These are phyloP conservation scores for Chalciporus chontae DNA, from an alignment of 768 basidiomycete genomes.

Conservation along the genomic window DNA sequence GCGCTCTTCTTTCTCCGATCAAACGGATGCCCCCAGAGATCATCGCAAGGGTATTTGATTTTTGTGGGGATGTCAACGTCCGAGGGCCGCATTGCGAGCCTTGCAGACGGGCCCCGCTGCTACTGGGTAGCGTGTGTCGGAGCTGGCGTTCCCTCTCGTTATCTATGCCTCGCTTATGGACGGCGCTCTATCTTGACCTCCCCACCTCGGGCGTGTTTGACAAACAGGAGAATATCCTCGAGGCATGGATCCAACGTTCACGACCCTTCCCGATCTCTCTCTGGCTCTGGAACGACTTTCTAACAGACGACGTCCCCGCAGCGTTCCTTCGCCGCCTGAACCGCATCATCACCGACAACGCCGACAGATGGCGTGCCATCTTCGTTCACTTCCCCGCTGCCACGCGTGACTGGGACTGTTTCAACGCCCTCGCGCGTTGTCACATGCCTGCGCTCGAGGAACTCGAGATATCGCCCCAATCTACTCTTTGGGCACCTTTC, in stretches of 20 bases:
- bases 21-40: constrained; percentile 33
- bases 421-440: constrained; percentile 22
- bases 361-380: constrained; percentile 30
- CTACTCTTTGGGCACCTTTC: constrained; percentile 31
- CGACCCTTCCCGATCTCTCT: constrained; percentile 24
- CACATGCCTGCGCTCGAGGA: constrained; percentile 27
- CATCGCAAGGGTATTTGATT: constrained; percentile 31
- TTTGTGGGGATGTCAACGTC: constrained; percentile 27
- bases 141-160: constrained; percentile 28
- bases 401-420: constrained; percentile 27
- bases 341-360: constrained; percentile 15
- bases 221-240: constrained; percentile 23
- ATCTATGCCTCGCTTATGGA: constrained; percentile 29
- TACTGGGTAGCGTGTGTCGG: constrained; percentile 28
- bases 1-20: constrained; percentile 31
- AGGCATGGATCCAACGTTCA: constrained; percentile 26
- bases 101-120: constrained; percentile 26
- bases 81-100: constrained; percentile 30
- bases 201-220: constrained; percentile 23
- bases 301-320: constrained; percentile 30
- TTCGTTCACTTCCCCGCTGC: constrained; percentile 30
- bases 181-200: constrained; percentile 29
- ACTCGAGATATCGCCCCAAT: constrained; percentile 32
- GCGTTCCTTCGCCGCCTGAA: constrained; percentile 23
- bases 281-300: constrained; percentile 32